Base-by-base conservation (phyloP, 2,329 filamentous ascomycete genomes). In the Alternaria novae-zelandiae region DNA sequence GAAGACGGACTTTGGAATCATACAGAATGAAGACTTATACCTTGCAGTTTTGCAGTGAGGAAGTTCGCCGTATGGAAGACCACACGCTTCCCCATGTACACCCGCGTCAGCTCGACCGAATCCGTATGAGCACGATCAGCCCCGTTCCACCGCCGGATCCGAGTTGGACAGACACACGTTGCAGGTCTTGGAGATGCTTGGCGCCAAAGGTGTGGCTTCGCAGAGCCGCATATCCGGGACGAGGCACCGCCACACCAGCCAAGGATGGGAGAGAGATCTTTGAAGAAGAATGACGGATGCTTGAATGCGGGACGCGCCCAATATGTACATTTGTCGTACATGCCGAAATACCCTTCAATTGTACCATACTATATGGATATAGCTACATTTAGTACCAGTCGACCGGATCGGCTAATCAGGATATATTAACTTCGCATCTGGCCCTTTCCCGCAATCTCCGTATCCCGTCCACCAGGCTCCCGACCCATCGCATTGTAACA, bases 21-120 rank as follows among this genome's bases (percentile, higher is more conserved):
- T 57, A 25, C 26, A 47, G 54, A 69, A 59, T 64, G 15, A 49
- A 54, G 56, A 67, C 71, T 74, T 54, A 74, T 74, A 23, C 54
- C 30, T 25, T 8, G 57, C 64, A 74, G 71, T 61, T 74, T 71
- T 49, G 54, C 66, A 6, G 56, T 73, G 26, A 63, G 69, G 25
- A 69, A 70, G 44, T 53, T 70, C 30, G 64, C 69, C 44, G 62
- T 69, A 36, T 74, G 70, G 71, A 73, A 65, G 53, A 61, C 69
- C 5, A 59, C 70, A 9, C 64, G 56, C 25, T 57, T 64, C 20
- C 60, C 63, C 47, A 60, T 54, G 46, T 74, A 74, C 50, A 61
- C 61, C 9, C 67, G 66, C 28, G 71, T 74, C 59, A 63, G 59
- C 54, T 69, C 69, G 11, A 60, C 51, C 36, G 70, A 73, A 25